Conservation (phyloP, 1,284 basidiomycete species). For the Ceratobasidium sp. region DNA sequence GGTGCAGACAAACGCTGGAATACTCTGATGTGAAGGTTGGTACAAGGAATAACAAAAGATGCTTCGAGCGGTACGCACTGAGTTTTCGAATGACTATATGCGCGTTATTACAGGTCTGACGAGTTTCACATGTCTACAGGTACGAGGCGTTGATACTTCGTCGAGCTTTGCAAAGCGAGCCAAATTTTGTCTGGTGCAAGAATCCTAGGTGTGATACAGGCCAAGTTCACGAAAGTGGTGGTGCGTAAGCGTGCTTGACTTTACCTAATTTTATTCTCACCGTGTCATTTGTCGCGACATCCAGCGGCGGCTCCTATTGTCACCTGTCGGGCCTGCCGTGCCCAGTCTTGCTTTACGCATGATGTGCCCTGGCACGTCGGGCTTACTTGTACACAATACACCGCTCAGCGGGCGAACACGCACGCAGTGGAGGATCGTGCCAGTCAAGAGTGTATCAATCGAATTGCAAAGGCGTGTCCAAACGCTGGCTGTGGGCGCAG, state of each 20-base stretch:
- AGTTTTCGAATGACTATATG: constrained; percentile 8
- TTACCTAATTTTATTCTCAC: neutral
- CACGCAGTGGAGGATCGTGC: constrained; percentile 16
- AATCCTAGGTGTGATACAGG: constrained; percentile 26
- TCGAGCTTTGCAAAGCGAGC: constrained; percentile 8
- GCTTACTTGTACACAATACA: constrained; percentile 37
- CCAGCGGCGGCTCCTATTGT: constrained; percentile 33
- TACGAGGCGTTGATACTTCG: constrained; percentile 42
- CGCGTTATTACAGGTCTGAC: neutral
- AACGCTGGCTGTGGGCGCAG: constrained; percentile 24
- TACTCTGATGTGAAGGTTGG: constrained; percentile 6
- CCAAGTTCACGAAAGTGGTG: constrained; percentile 40
- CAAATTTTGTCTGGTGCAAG: constrained; percentile 43
- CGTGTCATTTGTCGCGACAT: neutral
- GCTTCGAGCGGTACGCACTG: constrained; percentile 10
- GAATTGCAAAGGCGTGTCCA: constrained; percentile 22
- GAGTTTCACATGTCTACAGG: neutral
- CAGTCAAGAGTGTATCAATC: constrained; percentile 11
- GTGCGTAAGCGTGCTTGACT: neutral
- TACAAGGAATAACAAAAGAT: constrained; percentile 6
- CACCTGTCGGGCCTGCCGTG: constrained; percentile 25
- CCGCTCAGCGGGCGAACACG: neutral
- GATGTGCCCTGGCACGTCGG: constrained; percentile 43
- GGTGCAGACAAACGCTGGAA: constrained; percentile 14
- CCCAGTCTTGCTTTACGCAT: too few species aligned